Evolutionary conservation across 2,329 filamentous ascomycete species (phyloP).

Genomic region (Penicillium sp.): DNA sequence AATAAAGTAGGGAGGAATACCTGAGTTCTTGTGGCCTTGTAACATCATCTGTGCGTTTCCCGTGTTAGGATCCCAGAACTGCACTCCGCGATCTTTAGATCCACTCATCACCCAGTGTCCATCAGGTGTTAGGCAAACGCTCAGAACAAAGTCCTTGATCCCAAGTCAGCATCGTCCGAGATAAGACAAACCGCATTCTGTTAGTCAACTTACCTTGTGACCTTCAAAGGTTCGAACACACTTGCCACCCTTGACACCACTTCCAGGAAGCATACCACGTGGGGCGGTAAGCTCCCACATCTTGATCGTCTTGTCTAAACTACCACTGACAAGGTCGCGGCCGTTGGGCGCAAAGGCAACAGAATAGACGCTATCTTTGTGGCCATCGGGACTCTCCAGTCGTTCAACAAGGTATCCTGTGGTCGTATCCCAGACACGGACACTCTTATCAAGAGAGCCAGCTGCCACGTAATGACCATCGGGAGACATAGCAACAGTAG

Average conservation of each 20-base stretch:
- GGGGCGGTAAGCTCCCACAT: slow-evolving; percentile 91
- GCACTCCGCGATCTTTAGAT: slow-evolving; percentile 93
- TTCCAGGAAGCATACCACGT: slow-evolving; percentile 61
- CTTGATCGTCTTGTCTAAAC: slow-evolving; percentile 97
- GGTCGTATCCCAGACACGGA: slow-evolving; percentile 91
- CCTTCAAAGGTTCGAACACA: slow-evolving; percentile 97
- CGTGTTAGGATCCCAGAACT: slow-evolving; percentile 96
- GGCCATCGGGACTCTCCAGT: slow-evolving; percentile 86
- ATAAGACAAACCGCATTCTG: background rate
- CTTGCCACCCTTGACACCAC: slow-evolving; percentile 76
- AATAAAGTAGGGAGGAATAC: slow-evolving; percentile 39
- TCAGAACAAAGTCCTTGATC: slow-evolving; percentile 84
- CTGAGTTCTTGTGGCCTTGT: slow-evolving; percentile 96
- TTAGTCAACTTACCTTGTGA: slow-evolving; percentile 65
- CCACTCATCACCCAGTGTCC: slow-evolving; percentile 94
- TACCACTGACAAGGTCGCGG: slow-evolving; percentile 88
- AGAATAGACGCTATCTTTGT: slow-evolving; percentile 95
- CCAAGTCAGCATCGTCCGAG: slow-evolving; percentile 17
- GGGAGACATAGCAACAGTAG: slow-evolving; percentile 93
- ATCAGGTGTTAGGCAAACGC: slow-evolving; percentile 90
- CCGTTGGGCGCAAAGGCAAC: slow-evolving; percentile 95
- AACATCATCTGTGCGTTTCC: slow-evolving; percentile 96
- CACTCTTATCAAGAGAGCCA: slow-evolving; percentile 94
- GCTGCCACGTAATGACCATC: slow-evolving; percentile 92
- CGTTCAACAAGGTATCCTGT: slow-evolving; percentile 84